Evolutionary conservation across 176 grass and related monocot genomes (phyloP).

Genomic region (barley (Hordeum vulgare)): DNA sequence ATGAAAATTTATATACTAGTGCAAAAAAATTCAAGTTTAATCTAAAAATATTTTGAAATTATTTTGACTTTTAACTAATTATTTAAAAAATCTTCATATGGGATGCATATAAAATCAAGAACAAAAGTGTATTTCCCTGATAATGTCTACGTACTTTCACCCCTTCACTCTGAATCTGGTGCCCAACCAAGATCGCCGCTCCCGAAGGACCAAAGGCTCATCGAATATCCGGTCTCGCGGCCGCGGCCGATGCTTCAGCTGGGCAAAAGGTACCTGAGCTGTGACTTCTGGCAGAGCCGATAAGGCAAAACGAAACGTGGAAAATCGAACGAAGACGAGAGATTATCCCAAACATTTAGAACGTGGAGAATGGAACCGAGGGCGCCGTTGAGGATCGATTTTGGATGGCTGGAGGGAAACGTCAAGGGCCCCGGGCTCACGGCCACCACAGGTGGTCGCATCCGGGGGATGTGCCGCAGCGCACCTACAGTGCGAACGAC

Average conservation of each 20-base stretch:
- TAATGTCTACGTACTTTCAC: not conserved
- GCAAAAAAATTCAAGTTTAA: too few species aligned
- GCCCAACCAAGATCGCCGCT: not conserved
- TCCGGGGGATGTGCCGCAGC: not conserved
- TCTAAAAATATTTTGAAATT: too few species aligned
- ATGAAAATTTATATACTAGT: too few species aligned
- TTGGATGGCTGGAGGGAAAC: constrained; percentile 1
- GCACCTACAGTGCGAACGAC: not conserved
- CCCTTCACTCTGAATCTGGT: not conserved
- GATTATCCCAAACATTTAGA: not conserved
- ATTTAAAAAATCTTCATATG: too few species aligned
- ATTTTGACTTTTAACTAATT: too few species aligned
- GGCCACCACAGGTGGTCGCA: not conserved
- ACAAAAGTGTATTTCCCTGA: too few species aligned
- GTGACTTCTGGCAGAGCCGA: not conserved
- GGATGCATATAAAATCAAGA: too few species aligned
- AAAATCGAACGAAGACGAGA: not conserved
- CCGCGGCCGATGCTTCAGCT: not conserved
- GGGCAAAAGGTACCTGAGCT: not conserved
- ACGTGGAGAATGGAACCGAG: constrained; percentile 29
- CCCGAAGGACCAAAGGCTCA: too few species aligned
- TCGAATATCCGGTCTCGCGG: not conserved
- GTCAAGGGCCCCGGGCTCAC: not conserved
- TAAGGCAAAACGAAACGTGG: not conserved
- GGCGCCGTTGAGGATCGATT: not conserved